Conservation (phyloP, 371 early-diverging fungal species). For the Smittium culicis region DNA sequence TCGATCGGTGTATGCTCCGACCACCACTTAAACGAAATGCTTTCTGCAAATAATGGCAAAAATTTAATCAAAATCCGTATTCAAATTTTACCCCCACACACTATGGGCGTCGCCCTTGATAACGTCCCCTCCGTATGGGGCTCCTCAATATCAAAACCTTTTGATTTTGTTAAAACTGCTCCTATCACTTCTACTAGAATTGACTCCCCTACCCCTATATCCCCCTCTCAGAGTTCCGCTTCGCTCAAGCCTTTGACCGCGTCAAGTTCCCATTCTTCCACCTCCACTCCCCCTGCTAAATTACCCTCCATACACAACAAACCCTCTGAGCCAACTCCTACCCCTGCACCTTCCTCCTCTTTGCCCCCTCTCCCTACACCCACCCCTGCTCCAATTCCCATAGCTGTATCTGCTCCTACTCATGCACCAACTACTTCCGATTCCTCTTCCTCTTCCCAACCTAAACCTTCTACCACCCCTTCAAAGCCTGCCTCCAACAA, state of each 20-base stretch:
- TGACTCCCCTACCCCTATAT: background rate
- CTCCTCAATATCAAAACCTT: background rate
- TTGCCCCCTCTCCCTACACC: background rate
- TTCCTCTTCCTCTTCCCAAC: background rate
- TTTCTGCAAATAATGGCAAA: background rate
- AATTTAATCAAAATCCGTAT: conserved; percentile 1
- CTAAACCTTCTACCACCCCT: too few relatives aligned
- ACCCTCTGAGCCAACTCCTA: background rate
- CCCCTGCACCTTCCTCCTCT: background rate
- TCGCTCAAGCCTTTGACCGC: background rate
- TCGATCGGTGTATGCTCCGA: background rate
- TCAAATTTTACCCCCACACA: background rate
- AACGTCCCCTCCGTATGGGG: conserved; percentile 7
- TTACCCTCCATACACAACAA: background rate
- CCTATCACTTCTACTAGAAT: background rate
- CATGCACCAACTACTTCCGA: background rate
- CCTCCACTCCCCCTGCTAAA: background rate
- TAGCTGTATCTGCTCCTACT: background rate
- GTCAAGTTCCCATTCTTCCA: background rate
- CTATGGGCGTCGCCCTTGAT: conserved; percentile 9
- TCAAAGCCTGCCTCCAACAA: too few relatives aligned
- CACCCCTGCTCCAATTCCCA: background rate
- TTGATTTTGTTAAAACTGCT: background rate
- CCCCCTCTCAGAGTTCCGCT: background rate
- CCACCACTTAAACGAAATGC: conserved; percentile 10